Base-by-base conservation (phyloP, 768 basidiomycete species). In the Panaeolus cyanescens region DNA sequence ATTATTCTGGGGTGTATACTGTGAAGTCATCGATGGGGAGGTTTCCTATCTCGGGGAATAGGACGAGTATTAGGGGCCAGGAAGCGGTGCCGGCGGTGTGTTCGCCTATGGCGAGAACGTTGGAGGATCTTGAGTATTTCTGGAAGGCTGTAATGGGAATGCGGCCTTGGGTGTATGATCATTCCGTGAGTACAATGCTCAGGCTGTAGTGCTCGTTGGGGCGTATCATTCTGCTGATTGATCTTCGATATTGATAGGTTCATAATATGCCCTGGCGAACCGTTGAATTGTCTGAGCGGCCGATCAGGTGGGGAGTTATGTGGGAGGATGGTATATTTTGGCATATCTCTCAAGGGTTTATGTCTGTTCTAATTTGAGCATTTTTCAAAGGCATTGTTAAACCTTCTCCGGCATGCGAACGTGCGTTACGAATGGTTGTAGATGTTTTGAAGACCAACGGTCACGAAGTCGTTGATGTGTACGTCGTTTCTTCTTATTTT, bases 281-380 rank as follows among this genome's bases (percentile, higher is more conserved):
- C 1, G 63, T 75, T n/a, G 66, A 74, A 59, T 72, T 73, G 36
- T 70, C 60, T 53, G 71, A 68, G 17, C 67, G 70, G 20, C 72
- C 73, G 33, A 70, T 82, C 3, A 82, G 79, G 61, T 88, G 84
- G 83, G 86, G 86, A 34, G 78, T 88, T 2, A 72, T 88, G 57
- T 86, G 85, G 83, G 80, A 85, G 54, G 88, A 89, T 67, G 86
- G 88, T 86, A 59, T 67, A n/a, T n/a, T n/a, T n/a, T n/a, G n/a
- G n/a, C n/a, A n/a, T n/a, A n/a, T n/a, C n/a, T n/a, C n/a, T n/a
- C n/a, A n/a, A n/a, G n/a, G n/a, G n/a, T n/a, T n/a, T n/a, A n/a
- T n/a, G n/a, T n/a, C n/a, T n/a, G n/a, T n/a, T n/a, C n/a, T n/a
- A n/a, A n/a, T n/a, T n/a, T n/a, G n/a, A n/a, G n/a, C n/a, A n/a